Base-by-base conservation (phyloP, 805 yeast genomes). In the Ogataea ganodermae region DNA sequence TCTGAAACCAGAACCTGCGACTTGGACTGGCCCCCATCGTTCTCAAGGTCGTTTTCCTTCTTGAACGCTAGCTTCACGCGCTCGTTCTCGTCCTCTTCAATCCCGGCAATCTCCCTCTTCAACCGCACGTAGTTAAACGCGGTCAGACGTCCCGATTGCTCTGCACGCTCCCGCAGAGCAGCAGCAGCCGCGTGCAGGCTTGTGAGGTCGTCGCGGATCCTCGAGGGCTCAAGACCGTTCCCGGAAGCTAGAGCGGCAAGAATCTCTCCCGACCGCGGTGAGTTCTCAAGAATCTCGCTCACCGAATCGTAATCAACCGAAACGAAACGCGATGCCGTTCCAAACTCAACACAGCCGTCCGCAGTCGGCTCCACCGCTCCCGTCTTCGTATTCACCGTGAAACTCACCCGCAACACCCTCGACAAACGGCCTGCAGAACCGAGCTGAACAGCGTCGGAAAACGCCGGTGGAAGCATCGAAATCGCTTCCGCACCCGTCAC, bases 1-100 rank as follows among this genome's bases (percentile, higher is more conserved):
- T 92, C 96, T 0, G 92, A 76, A 1, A 92, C 97, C 21, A 92
- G 70, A 2, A 72, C 58, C 32, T 79, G 81, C 0, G 96, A 82
- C 28, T 72, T 67, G 0, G 81, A 47, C 13, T 17, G 30, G 3
- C 6, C 24, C n/a, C 49, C 54, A 46, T 42, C 46, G 5, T 45
- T 35, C 18, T 43, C 37, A 2, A 26, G 20, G 13, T 43, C 49
- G 2, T 48, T 22, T 28, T 50, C 54, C 16, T 53, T 51, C 45
- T 57, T 58, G 42, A 64, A 64, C 26, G 39, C 52, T 16, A 65
- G 37, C 21, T 57, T 47, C 17, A 64, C 54, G 26, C 56, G 47
- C 31, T 60, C 52, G 36, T 62, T 53, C 28, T 63, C 58, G 41
- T 53, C 60, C 42, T 50, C 55, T 10, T 48, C 40, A 18, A 60